phyloP scores from a whole-genome alignment of 2,329 filamentous ascomycete species.

The Sclerotinia glacialis region DNA sequence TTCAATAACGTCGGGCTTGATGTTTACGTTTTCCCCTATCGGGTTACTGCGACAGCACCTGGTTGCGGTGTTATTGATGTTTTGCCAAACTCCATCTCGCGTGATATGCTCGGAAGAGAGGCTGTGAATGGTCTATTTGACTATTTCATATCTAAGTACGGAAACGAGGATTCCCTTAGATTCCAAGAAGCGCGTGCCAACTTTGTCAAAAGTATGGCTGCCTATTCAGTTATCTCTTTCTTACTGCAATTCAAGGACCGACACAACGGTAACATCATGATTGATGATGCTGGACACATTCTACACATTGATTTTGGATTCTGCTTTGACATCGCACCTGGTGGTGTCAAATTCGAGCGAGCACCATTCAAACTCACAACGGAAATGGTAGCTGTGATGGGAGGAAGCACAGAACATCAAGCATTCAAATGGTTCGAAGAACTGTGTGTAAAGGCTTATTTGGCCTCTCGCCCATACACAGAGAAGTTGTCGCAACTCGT shows the following conservation, averaged over 20 bases:
- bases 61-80: slow-evolving; percentile 98
- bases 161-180: slow-evolving; percentile 87
- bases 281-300: slow-evolving; percentile 95
- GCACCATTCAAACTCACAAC: slow-evolving; percentile 96
- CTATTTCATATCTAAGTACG: slow-evolving; percentile 97
- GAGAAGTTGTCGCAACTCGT: slow-evolving; percentile 90
- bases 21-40: slow-evolving; percentile 94
- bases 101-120: slow-evolving; percentile 97
- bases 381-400: slow-evolving; percentile 99
- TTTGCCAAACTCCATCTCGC: slow-evolving; percentile 93
- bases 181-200: slow-evolving; percentile 96
- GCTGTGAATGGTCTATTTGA: slow-evolving; percentile 98
- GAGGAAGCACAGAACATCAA: slow-evolving; percentile 78
- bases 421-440: slow-evolving; percentile 96
- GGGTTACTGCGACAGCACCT: slow-evolving; percentile 93
- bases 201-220: slow-evolving; percentile 99
- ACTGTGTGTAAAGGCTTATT: slow-evolving; percentile 90
- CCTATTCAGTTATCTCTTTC: slow-evolving; percentile 95
- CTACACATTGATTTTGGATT: slow-evolving; percentile 99
- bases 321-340: slow-evolving; percentile 97
- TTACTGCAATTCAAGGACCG: slow-evolving; percentile 98
- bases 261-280: slow-evolving; percentile 99
- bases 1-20: slow-evolving; percentile 94
- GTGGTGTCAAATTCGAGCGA: slow-evolving; percentile 94
- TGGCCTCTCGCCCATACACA: slow-evolving; percentile 80